Conservation (phyloP, 345 rosid genomes). For the Eucalyptus regnans region DNA sequence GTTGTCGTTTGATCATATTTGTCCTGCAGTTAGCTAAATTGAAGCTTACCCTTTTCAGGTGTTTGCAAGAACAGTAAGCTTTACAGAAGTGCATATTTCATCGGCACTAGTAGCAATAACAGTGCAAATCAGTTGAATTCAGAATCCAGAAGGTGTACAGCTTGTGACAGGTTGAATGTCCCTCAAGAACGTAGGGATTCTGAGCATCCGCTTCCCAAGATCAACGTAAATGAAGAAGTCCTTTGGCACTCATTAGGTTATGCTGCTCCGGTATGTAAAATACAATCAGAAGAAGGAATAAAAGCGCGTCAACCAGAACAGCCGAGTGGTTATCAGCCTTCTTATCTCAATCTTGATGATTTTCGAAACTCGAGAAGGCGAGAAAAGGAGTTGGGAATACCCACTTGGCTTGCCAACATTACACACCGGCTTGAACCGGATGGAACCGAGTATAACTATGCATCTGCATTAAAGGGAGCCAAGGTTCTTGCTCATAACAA, state of each 20-base stretch:
- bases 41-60: neutral
- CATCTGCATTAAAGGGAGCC: conserved; percentile 75
- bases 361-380: conserved; percentile 30
- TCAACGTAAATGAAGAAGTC: conserved; percentile 30
- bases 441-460: conserved; percentile 81
- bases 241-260: conserved; percentile 30
- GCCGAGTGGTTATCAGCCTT: conserved; percentile 9
- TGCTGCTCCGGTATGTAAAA: conserved; percentile 29
- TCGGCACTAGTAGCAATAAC: neutral
- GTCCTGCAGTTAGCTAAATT: neutral
- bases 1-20: neutral
- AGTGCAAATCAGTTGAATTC: conserved; percentile 14
- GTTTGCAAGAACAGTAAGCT: neutral
- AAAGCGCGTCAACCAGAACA: neutral
- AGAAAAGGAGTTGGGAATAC: conserved; percentile 23
- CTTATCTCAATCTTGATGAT: conserved; percentile 57
- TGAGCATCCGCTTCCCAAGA: conserved; percentile 20
- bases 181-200: conserved; percentile 14
- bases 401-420: conserved; percentile 36
- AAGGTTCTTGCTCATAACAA: conserved; percentile 78
- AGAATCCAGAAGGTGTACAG: conserved; percentile 16
- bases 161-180: conserved; percentile 11
- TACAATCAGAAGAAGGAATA: conserved; percentile 7
- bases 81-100: neutral
- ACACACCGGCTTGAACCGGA: conserved; percentile 82